Base-by-base conservation (phyloP, 2,329 filamentous ascomycete genomes). In the Teratosphaeria viscida region DNA sequence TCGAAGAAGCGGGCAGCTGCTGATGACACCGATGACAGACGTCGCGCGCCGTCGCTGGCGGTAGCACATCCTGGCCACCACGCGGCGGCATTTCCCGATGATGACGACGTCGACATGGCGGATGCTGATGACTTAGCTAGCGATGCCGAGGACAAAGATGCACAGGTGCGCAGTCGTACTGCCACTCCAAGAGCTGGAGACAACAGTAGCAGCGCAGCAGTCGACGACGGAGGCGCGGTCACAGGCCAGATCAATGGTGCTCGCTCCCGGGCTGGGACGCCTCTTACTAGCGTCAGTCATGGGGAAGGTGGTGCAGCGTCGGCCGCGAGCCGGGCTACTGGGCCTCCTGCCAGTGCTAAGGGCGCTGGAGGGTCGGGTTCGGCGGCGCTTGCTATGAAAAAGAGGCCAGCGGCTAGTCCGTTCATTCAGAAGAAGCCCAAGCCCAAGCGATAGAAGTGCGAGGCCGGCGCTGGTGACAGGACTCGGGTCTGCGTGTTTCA, bases 351-450 rank as follows among this genome's bases (percentile, higher is more conserved):
- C 56, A 61, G 55, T 49, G 55, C 49, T 54, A 57, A 54, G 56
- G 26, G 60, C 55, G 56, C 56, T 10, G 52, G 29, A 52, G 61
- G 60, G 37, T 54, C 59, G 57, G 64, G 60, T 19, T 23, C 62
- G 35, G 60, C 61, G 55, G 56, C 57, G 54, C 61, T 57, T 52
- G 52, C 37, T 43, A 43, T 63, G 58, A 68, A 63, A 63, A 68
- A 68, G 60, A 66, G 63, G 56, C 61, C 65, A 12, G 60, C 65
- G 52, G 63, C 64, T 23, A 65, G 62, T 54, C 66, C 67, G 3
- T 69, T 69, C 54, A 64, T 70, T 57, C 66, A 63, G 49, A 63
- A 62, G 57, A 65, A 66, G 54, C 59, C 58, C 23, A 64, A 62
- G 57, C 61, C 60, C 52, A 59, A 55, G 35, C 57, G 39, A 32